Evolutionary conservation across 2,329 filamentous ascomycete species (phyloP), one percentile per base, ranked within the genome.

Genomic region (Verticillium albo-atrum): DNA sequence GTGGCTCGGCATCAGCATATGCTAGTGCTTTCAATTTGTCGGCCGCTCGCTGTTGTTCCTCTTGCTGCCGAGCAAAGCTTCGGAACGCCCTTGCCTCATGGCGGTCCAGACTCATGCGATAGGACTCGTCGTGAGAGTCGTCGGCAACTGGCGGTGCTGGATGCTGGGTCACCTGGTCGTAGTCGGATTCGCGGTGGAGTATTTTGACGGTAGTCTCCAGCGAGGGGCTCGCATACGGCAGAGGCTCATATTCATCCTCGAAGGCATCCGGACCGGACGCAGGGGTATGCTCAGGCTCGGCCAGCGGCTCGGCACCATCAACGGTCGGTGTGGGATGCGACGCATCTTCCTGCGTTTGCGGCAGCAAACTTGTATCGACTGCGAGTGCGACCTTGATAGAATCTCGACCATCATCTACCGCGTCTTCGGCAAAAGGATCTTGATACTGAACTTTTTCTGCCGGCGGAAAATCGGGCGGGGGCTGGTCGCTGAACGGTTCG

Each of bases 141-240:
- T 75, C 72, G 27, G 75, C 63, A 12, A 69, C 68, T 5, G 75
- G 72, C 17, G 76, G 76, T 2, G 72, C 68, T 4, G 20, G 17
- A 27, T 23, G 25, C 25, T 53, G 2, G 25, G 51, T 12, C 34
- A 61, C 42, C 59, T 59, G 57, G n/a, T 64, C 61, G 55, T 64
- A 76, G 55, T 77, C 75, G 54, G 72, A 73, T 57, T 78, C 76
- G 54, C 77, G 77, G 9, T 79, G 77, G 32, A 84, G 67, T 50
- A 83, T 79, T 5, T 79, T 80, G 56, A 83, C 78, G 20, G 77
- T 80, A 10, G 80, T 80, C 62, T 78, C 74, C 55, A 76, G 71
- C n/a, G 74, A 67, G 17, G 71, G 66, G 26, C 74, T 70, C 15
- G 66, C 67, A 59, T 72, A 76, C 10, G 78, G 75, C 54, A 71